Percentiles rank a stretch among this genome's conserved stretches.
Evolutionary conservation across 768 basidiomycete genomes (phyloP).

Genomic region (Hydnomerulius pinastri): DNA sequence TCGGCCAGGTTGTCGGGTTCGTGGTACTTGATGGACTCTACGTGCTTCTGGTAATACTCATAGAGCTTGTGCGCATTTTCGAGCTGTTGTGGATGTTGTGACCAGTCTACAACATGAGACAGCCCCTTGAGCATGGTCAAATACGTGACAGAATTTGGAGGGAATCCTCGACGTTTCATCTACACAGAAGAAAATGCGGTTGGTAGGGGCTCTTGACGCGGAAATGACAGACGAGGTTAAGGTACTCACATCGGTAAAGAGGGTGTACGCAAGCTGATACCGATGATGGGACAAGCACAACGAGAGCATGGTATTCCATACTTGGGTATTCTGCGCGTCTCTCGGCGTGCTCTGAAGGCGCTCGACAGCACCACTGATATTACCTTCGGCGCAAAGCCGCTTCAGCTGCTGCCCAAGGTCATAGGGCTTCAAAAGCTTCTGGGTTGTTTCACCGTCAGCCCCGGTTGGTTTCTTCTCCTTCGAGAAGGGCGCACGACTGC

Average conservation of each 20-base stretch:
- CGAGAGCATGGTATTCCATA: constrained; percentile 82
- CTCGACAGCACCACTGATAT: constrained; percentile 61
- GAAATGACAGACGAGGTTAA: constrained; percentile 15
- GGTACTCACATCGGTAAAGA: constrained; percentile 66
- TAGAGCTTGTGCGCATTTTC: constrained; percentile 62
- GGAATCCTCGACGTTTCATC: constrained; percentile 87
- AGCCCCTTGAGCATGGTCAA: constrained; percentile 70
- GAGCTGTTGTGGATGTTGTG: constrained; percentile 58
- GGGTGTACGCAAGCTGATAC: constrained; percentile 59
- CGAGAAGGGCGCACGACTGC: constrained; percentile 1
- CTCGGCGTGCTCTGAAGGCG: constrained; percentile 70
- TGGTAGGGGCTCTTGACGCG: neutral
- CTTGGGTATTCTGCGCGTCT: constrained; percentile 71
- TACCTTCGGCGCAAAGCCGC: constrained; percentile 53
- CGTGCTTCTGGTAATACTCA: constrained; percentile 53
- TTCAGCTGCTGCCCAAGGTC: constrained; percentile 60
- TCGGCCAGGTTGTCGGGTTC: constrained; percentile 51
- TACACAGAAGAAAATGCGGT: constrained; percentile 28
- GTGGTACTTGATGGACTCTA: constrained; percentile 48
- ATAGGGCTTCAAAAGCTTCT: constrained; percentile 57
- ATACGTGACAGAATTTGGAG: constrained; percentile 67
- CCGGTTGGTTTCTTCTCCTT: constrained; percentile 24
- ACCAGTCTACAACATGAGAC: constrained; percentile 63
- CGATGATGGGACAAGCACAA: constrained; percentile 57
- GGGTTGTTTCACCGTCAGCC: neutral